Evolutionary conservation across 495 filamentous ascomycete genomes (phyloP).

Genomic region (Saxispiralis lemnorum): DNA sequence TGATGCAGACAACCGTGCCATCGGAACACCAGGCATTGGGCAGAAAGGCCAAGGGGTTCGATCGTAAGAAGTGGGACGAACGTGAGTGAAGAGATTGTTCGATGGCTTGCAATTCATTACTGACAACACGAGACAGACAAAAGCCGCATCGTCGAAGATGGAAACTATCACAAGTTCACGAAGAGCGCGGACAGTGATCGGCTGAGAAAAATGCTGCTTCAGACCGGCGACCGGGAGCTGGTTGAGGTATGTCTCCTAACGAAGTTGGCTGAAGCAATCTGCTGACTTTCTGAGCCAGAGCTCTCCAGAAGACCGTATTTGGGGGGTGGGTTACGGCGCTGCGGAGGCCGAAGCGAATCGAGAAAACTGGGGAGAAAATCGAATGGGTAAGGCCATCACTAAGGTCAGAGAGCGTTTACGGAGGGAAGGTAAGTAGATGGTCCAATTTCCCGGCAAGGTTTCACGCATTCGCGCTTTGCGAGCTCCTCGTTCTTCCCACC

Average conservation of each 20-base stretch:
- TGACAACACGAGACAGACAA: conserved; percentile 23
- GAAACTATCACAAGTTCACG: conserved; percentile 14
- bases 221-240: conserved; percentile 40
- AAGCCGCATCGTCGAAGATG: conserved; percentile 32
- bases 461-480: not conserved
- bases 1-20: conserved; percentile 21
- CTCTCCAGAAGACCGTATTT: conserved; percentile 42
- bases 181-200: conserved; percentile 17
- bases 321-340: conserved; percentile 46
- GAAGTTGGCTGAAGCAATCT: too few relatives aligned
- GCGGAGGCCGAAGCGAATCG: conserved; percentile 31
- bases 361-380: conserved; percentile 44
- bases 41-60: conserved; percentile 33
- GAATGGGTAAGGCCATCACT: conserved; percentile 44
- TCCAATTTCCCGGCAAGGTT: not conserved
- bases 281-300: conserved; percentile 18
- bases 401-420: conserved; percentile 29
- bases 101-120: not conserved
- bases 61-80: conserved; percentile 34
- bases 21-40: conserved; percentile 34
- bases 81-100: conserved; percentile 11
- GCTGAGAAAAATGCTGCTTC: conserved; percentile 31
- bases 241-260: conserved; percentile 35
- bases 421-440: conserved; percentile 10
- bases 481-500: not conserved